phyloP scores from a whole-genome alignment of 2,329 filamentous ascomycete species.

The Aspergillus tanneri region DNA sequence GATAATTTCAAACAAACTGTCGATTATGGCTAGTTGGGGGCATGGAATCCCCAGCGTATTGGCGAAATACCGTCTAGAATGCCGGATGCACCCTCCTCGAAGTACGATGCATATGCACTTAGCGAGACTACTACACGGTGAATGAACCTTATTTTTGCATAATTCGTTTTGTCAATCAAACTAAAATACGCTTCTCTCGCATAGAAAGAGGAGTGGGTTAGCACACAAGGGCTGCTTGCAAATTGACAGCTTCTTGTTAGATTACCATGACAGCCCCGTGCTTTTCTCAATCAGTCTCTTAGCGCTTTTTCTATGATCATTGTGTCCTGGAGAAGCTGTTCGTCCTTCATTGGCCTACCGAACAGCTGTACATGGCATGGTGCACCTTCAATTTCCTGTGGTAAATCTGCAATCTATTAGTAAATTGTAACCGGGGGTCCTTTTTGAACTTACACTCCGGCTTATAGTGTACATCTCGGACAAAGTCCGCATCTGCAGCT shows the following conservation, averaged over 20 bases:
- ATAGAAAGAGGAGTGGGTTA: too few relatives aligned
- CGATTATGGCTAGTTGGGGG: not conserved
- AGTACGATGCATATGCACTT: too few relatives aligned
- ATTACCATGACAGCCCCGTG: too few relatives aligned
- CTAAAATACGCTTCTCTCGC: too few relatives aligned
- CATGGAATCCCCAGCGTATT: not conserved
- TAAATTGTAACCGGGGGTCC: not conserved
- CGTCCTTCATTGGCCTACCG: conserved; percentile 44
- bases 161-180: too few relatives aligned
- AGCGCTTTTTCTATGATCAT: not conserved
- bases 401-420: conserved; percentile 8
- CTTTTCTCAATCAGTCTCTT: not conserved
- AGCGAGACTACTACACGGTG: too few relatives aligned
- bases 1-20: not conserved
- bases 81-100: too few relatives aligned
- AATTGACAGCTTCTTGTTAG: too few relatives aligned
- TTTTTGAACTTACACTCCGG: conserved; percentile 18
- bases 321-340: conserved; percentile 19
- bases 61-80: not conserved
- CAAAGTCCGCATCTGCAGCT: conserved; percentile 32
- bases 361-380: conserved; percentile 49
- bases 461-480: conserved; percentile 17
- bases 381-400: conserved; percentile 38
- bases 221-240: too few relatives aligned
- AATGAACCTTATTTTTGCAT: too few relatives aligned